These are phyloP conservation scores for Vinca minor DNA, from an alignment of 257 asterid species.

Conservation along the genomic window DNA sequence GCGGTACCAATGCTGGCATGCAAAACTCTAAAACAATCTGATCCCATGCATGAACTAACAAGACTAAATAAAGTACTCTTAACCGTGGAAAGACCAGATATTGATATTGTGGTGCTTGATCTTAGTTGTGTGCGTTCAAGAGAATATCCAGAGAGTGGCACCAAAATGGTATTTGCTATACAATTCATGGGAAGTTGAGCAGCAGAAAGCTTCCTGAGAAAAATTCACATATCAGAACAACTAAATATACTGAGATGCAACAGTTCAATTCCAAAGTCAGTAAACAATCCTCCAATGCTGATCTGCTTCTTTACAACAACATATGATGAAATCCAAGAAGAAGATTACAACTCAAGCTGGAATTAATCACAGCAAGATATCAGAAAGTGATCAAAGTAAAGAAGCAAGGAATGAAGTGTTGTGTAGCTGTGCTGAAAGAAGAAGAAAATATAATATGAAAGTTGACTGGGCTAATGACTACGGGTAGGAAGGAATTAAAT, in stretches of 20 bases:
- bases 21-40: slow-evolving; percentile 20
- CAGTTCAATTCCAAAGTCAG: not conserved
- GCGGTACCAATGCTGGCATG: slow-evolving; percentile 20
- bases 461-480: no score
- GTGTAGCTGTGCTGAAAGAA: no score
- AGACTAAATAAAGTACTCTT: slow-evolving; percentile 25
- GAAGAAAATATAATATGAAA: no score
- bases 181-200: slow-evolving; percentile 28
- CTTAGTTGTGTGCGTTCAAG: slow-evolving; percentile 21
- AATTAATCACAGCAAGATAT: no score
- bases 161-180: slow-evolving; percentile 14
- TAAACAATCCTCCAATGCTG: slow-evolving; percentile 6
- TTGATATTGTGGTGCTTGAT: slow-evolving; percentile 14
- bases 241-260: not conserved
- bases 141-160: slow-evolving; percentile 18
- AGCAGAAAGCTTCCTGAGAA: slow-evolving; percentile 43
- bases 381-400: no score
- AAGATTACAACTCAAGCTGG: no score
- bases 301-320: no score
- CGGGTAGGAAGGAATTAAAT: no score
- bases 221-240: not conserved
- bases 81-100: slow-evolving; percentile 18
- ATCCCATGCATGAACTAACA: slow-evolving; percentile 23
- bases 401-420: no score
- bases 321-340: no score